Evolutionary conservation across 2,329 filamentous ascomycete species (phyloP).

Genomic region (Stagonosporopsis rhizophila): DNA sequence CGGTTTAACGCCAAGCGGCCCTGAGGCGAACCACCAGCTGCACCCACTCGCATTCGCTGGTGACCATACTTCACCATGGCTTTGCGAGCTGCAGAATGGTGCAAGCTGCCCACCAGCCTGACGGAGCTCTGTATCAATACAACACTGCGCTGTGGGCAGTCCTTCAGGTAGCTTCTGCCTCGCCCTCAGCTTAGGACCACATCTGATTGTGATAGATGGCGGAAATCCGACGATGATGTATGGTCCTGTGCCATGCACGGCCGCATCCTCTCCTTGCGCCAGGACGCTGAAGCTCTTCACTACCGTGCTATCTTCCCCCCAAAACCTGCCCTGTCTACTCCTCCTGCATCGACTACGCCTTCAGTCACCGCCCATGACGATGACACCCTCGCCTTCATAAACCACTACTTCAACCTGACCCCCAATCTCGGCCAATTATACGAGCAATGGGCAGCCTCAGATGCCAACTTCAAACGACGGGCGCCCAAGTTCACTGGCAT

Average conservation of each 20-base stretch:
- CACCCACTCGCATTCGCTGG: background rate
- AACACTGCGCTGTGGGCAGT: conserved; percentile 91
- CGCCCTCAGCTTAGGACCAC: background rate
- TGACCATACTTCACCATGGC: conserved; percentile 42
- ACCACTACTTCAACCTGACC: conserved; percentile 85
- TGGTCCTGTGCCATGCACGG: conserved; percentile 91
- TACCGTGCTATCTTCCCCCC: conserved; percentile 73
- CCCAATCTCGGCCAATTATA: conserved; percentile 81
- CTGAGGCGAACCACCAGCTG: background rate
- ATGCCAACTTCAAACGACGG: conserved; percentile 87
- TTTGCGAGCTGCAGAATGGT: conserved; percentile 75
- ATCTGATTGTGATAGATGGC: conserved; percentile 71
- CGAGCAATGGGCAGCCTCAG: conserved; percentile 82
- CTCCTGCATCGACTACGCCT: conserved; percentile 26
- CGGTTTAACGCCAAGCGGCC: background rate
- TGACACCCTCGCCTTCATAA: conserved; percentile 77
- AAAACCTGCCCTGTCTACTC: conserved; percentile 43
- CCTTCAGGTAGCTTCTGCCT: conserved; percentile 68
- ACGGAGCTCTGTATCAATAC: conserved; percentile 94
- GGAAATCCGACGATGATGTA: conserved; percentile 77
- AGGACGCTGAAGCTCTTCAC: conserved; percentile 79
- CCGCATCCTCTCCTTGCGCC: conserved; percentile 82
- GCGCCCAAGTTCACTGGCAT: conserved; percentile 89
- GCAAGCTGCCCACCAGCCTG: conserved; percentile 80
- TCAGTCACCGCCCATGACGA: conserved; percentile 56